phyloP scores from a whole-genome alignment of 2,329 filamentous ascomycete species.

The Westerdykella ornata region DNA sequence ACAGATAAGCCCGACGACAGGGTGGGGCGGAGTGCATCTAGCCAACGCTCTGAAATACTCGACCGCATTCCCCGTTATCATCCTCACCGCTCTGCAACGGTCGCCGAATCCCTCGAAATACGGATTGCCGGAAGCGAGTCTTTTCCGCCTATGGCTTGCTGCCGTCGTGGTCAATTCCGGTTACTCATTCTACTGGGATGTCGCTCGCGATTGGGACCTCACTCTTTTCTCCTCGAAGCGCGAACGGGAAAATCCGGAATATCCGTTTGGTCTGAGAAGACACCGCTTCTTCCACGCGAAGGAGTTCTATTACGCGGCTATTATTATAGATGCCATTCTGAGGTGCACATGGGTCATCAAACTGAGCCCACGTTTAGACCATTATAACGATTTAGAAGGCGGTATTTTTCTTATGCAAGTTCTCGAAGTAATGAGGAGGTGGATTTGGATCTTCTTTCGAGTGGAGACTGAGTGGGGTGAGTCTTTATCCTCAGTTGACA shows the following conservation, averaged over 20 bases:
- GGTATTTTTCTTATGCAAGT: conserved; percentile 84
- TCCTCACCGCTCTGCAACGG: conserved; percentile 68
- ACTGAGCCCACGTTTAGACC: conserved; percentile 72
- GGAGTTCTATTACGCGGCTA: conserved; percentile 73
- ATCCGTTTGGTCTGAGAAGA: conserved; percentile 71
- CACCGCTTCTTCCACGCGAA: conserved; percentile 65
- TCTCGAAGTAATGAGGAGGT: conserved; percentile 78
- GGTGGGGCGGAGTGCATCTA: conserved; percentile 78
- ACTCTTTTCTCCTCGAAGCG: conserved; percentile 62
- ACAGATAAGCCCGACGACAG: conserved; percentile 42
- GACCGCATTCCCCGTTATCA: conserved; percentile 87
- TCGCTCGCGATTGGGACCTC: conserved; percentile 94
- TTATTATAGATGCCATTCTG: conserved; percentile 70
- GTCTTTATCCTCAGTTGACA: conserved; percentile 12
- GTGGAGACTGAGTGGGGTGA: conserved; percentile 89
- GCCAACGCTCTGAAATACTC: conserved; percentile 93
- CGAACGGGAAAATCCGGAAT: conserved; percentile 55
- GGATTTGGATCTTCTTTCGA: conserved; percentile 96
- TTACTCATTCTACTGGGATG: conserved; percentile 99
- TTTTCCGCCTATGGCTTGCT: conserved; percentile 55
- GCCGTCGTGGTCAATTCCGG: conserved; percentile 75
- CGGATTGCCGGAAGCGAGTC: conserved; percentile 49
- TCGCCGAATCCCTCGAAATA: conserved; percentile 49
- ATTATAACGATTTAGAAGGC: conserved; percentile 78
- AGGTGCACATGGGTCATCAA: conserved; percentile 90